Evolutionary conservation across 805 yeast genomes (phyloP).

Genomic region (Candida multigemmis): DNA sequence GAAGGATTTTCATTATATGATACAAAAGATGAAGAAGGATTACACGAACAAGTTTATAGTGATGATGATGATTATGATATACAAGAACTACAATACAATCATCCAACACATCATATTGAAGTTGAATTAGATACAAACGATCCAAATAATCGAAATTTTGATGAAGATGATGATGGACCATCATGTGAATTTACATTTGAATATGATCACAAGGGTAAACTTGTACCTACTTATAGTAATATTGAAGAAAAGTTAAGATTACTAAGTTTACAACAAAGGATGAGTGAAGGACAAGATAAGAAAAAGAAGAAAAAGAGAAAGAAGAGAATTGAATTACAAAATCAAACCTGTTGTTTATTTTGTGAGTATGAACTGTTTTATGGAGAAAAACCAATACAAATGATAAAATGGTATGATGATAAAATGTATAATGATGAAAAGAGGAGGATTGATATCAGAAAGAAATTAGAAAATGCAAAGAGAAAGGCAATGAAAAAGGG

Average conservation of each 20-base stretch:
- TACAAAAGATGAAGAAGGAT: conserved; percentile 30
- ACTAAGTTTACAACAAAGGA: conserved; percentile 16
- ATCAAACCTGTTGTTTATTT: conserved; percentile 31
- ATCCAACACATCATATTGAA: conserved; percentile 31
- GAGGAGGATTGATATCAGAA: conserved; percentile 18
- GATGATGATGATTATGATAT: conserved; percentile 32
- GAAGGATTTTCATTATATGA: conserved; percentile 25
- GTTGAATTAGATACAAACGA: conserved; percentile 30
- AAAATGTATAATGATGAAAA: conserved; percentile 16
- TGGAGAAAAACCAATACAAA: conserved; percentile 40
- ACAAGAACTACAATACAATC: conserved; percentile 22
- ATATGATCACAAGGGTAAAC: conserved; percentile 30
- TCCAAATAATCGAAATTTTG: conserved; percentile 10
- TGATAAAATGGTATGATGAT: conserved; percentile 41
- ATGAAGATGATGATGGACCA: conserved; percentile 21
- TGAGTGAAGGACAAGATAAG: conserved; percentile 3
- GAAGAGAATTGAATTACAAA: conserved; percentile 3
- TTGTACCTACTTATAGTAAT: conserved; percentile 29
- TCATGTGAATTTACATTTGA: conserved; percentile 38
- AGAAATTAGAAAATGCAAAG: conserved; percentile 20
- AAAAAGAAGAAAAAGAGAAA: conserved; percentile 14
- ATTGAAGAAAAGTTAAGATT: conserved; percentile 29
- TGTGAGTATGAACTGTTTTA: conserved; percentile 46
- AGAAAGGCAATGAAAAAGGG: conserved; percentile 7
- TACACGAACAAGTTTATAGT: conserved; percentile 16